Conservation (phyloP, 495 filamentous ascomycete genomes). For the Daldinia caldariorum region DNA sequence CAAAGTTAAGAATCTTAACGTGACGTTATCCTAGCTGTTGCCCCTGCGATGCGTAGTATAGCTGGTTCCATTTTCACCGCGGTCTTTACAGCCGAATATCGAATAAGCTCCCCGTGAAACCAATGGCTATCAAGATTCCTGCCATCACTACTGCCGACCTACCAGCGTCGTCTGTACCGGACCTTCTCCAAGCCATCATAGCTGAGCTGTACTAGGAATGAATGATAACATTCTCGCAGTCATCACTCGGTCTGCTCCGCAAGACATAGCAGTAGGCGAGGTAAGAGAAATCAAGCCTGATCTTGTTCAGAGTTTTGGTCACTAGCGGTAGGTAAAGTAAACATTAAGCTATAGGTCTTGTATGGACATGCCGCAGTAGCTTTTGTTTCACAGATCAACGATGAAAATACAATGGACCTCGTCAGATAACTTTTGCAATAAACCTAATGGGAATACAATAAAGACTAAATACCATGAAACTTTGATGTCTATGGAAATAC, state of each 20-base stretch:
- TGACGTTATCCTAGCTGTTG: too few species aligned
- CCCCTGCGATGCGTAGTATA: constrained; percentile 35
- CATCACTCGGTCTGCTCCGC: background rate
- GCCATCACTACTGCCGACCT: background rate
- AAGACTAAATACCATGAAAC: background rate
- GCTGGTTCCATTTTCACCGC: constrained; percentile 34
- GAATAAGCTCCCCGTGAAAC: constrained; percentile 51
- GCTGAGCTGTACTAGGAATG: background rate
- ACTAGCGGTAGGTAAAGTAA: background rate
- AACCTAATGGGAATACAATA: too few species aligned
- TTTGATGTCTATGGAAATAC: constrained; percentile 19
- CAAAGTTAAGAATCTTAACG: too few species aligned
- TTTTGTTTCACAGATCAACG: too few species aligned
- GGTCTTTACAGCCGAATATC: constrained; percentile 58
- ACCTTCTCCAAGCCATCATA: background rate
- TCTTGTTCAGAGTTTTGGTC: background rate
- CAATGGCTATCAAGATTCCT: constrained; percentile 29
- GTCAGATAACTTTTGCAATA: too few species aligned
- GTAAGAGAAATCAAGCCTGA: background rate
- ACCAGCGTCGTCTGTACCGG: background rate
- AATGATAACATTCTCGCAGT: background rate
- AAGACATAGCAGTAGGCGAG: background rate
- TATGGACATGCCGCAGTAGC: background rate
- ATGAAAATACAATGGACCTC: too few species aligned
- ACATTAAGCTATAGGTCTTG: background rate